These are phyloP conservation scores for Ceratocystis huliohia DNA, from an alignment of 2,329 filamentous ascomycete genomes.

Conservation along the genomic window DNA sequence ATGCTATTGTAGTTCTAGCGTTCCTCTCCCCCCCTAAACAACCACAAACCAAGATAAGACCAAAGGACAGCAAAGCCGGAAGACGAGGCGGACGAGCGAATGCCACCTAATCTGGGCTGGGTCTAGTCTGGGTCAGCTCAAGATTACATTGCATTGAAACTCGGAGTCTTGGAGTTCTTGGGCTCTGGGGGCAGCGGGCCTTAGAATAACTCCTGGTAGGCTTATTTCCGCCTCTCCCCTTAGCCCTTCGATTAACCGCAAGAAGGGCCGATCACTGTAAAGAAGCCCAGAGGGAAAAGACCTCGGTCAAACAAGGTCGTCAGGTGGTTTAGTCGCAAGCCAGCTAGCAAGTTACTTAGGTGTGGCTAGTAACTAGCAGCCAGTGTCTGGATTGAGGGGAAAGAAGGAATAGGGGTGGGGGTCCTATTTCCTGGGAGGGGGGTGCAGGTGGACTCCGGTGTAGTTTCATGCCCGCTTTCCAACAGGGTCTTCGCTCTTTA, in stretches of 20 bases:
- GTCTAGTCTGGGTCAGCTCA: neutral
- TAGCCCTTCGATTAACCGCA: constrained; percentile 3
- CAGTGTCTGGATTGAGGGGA: neutral
- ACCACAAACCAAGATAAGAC: neutral
- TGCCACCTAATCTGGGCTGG: neutral
- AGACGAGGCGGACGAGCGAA: neutral
- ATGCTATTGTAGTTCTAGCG: neutral
- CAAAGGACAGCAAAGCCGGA: neutral
- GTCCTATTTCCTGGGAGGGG: neutral
- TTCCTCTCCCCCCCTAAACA: neutral
- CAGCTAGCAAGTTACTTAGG: neutral
- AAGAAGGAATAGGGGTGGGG: constrained; percentile 7
- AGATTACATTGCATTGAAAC: constrained; percentile 2
- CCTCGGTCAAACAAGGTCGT: neutral
- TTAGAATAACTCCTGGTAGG: neutral
- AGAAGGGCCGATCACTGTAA: constrained; percentile 7
- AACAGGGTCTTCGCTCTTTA: neutral
- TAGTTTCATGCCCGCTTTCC: neutral
- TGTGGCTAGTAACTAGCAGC: too few relatives aligned
- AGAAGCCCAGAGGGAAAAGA: neutral
- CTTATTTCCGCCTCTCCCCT: neutral
- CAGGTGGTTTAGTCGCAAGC: neutral
- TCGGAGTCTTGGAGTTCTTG: neutral
- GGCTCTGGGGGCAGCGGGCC: neutral
- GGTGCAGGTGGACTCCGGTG: neutral